These are phyloP conservation scores for Nannochloropsis granulata DNA, from an alignment of 108 stramenopile species.

Conservation along the genomic window DNA sequence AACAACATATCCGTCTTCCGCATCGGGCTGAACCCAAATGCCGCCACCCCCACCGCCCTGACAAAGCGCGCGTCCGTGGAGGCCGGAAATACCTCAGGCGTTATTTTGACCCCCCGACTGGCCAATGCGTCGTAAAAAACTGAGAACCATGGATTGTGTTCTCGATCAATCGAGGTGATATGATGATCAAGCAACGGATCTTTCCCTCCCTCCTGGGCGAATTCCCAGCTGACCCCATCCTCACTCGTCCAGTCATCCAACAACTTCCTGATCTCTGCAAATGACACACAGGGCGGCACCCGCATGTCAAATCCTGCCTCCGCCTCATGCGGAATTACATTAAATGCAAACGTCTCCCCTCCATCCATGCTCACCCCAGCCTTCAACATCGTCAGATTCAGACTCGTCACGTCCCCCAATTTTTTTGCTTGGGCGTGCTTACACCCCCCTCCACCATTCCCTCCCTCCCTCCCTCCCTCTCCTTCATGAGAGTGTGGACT, in stretches of 20 bases:
- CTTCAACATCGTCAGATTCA: slow-evolving; percentile 81
- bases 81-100: slow-evolving; percentile 85
- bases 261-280: slow-evolving; percentile 58
- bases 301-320: slow-evolving; percentile 81
- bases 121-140: slow-evolving; percentile 42
- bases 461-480: slow-evolving; percentile 53
- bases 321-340: slow-evolving; percentile 66
- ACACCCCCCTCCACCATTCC: slow-evolving; percentile 32
- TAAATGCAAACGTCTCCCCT: slow-evolving; percentile 18
- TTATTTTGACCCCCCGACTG: slow-evolving; percentile 46
- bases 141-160: slow-evolving; percentile 68
- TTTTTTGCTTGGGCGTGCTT: slow-evolving; percentile 47
- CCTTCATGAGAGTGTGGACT: slow-evolving; percentile 23
- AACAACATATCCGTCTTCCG: slow-evolving; percentile 71
- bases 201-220: slow-evolving; percentile 26
- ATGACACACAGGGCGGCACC: slow-evolving; percentile 63
- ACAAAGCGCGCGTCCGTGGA: slow-evolving; percentile 86
- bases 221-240: slow-evolving; percentile 43
- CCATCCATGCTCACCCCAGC: slow-evolving; percentile 56
- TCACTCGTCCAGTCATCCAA: slow-evolving; percentile 61
- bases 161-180: slow-evolving; percentile 51
- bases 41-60: slow-evolving; percentile 63
- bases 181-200: slow-evolving; percentile 39
- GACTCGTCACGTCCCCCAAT: slow-evolving; percentile 81
- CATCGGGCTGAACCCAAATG: slow-evolving; percentile 89